phyloP scores from a whole-genome alignment of 2,329 filamentous ascomycete genomes.

The Clonostachys sp. region DNA sequence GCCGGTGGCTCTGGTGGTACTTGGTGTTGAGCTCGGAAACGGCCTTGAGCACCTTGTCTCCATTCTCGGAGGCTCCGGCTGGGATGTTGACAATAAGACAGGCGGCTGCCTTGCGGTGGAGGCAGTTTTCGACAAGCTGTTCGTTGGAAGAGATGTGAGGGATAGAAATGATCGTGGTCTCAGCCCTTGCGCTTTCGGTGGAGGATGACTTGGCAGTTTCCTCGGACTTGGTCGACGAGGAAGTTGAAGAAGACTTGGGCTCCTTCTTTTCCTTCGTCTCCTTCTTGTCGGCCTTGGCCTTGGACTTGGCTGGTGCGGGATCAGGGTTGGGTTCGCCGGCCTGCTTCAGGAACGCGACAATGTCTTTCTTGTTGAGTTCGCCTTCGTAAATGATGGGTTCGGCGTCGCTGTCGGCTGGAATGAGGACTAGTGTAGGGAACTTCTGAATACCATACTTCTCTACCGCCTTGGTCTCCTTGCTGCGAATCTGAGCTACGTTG shows the following conservation, averaged over 20 bases:
- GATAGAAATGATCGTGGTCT: slow-evolving; percentile 50
- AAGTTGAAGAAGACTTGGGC: slow-evolving; percentile 10
- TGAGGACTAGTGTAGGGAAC: slow-evolving; percentile 76
- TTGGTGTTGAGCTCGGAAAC: slow-evolving; percentile 75
- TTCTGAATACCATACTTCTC: slow-evolving; percentile 71
- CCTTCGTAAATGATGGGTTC: slow-evolving; percentile 73
- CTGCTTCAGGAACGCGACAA: slow-evolving; percentile 80
- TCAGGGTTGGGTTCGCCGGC: slow-evolving; percentile 76
- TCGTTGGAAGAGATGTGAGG: slow-evolving; percentile 58
- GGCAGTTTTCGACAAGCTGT: slow-evolving; percentile 65
- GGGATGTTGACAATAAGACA: slow-evolving; percentile 77
- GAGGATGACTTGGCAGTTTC: background rate
- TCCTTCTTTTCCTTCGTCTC: slow-evolving; percentile 17
- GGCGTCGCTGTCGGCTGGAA: slow-evolving; percentile 62
- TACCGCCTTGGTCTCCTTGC: slow-evolving; percentile 70
- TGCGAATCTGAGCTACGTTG: slow-evolving; percentile 74
- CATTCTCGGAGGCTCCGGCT: slow-evolving; percentile 39
- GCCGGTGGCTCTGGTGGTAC: slow-evolving; percentile 59
- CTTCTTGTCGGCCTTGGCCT: slow-evolving; percentile 23
- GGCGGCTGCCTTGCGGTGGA: slow-evolving; percentile 71
- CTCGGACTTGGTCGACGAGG: background rate
- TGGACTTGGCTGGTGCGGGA: slow-evolving; percentile 40
- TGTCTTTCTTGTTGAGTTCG: slow-evolving; percentile 77
- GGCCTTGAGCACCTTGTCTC: slow-evolving; percentile 53
- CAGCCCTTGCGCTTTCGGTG: slow-evolving; percentile 17